phyloP scores from a whole-genome alignment of 768 basidiomycete genomes.

The Tricholoma furcatifolium region DNA sequence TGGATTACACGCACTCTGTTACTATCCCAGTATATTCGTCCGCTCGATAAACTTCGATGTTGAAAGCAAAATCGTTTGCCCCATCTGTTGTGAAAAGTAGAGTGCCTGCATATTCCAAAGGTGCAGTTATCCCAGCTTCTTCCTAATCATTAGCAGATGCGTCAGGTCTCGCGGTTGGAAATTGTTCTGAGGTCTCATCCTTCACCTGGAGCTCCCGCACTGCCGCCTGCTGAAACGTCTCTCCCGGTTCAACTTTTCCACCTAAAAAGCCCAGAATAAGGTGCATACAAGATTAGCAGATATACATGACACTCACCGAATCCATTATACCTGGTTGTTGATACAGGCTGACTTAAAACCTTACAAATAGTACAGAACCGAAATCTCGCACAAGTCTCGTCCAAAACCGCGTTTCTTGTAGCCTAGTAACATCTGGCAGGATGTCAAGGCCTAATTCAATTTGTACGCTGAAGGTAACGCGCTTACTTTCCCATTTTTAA shows the following conservation, averaged over 20 bases:
- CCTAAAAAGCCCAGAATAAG: slow-evolving; percentile 26
- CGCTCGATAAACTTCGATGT: slow-evolving; percentile 73
- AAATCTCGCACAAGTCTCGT: slow-evolving; percentile 46
- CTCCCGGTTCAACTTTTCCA: slow-evolving; percentile 79
- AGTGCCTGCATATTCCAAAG: slow-evolving; percentile 60
- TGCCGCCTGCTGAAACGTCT: slow-evolving; percentile 70
- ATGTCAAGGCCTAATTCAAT: background rate
- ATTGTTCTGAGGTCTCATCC: background rate
- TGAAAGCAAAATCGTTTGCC: slow-evolving; percentile 56
- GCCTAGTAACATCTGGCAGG: slow-evolving; percentile 61
- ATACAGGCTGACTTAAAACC: slow-evolving; percentile 1
- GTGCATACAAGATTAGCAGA: background rate
- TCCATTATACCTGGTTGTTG: slow-evolving; percentile 67
- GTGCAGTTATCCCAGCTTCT: slow-evolving; percentile 74
- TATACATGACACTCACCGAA: slow-evolving; percentile 49
- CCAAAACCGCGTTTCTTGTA: slow-evolving; percentile 83
- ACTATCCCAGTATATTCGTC: slow-evolving; percentile 57
- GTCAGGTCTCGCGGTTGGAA: background rate
- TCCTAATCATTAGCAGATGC: slow-evolving; percentile 46
- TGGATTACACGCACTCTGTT: slow-evolving; percentile 53
- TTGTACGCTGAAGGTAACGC: background rate
- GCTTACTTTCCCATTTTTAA: slow-evolving; percentile 48
- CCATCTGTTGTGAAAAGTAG: slow-evolving; percentile 58
- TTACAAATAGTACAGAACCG: background rate
- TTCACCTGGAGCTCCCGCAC: slow-evolving; percentile 66